Conservation (phyloP, 805 yeast species). For the Candida multigemmis region DNA sequence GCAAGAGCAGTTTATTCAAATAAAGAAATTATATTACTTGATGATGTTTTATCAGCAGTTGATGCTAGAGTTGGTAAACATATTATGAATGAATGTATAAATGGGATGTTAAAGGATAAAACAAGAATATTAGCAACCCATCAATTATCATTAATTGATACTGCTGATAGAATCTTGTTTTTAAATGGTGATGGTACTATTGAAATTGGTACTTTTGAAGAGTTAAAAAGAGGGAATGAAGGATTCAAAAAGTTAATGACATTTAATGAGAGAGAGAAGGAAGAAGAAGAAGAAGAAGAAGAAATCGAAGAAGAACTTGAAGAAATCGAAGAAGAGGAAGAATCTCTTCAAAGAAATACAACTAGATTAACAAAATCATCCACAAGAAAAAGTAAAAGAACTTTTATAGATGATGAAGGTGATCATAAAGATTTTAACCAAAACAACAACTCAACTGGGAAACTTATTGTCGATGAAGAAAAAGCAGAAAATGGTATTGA, state of each 20-base stretch:
- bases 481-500: constrained; percentile 50
- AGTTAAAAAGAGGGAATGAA: constrained; percentile 11
- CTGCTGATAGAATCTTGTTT: constrained; percentile 21
- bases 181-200: constrained; percentile 23
- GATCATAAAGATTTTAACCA: constrained; percentile 19
- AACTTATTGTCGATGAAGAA: constrained; percentile 38
- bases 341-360: constrained; percentile 8
- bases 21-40: constrained; percentile 19
- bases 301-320: constrained; percentile 8
- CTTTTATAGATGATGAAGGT: constrained; percentile 22
- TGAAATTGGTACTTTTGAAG: constrained; percentile 19
- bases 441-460: constrained; percentile 13
- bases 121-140: constrained; percentile 30
- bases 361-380: constrained; percentile 4
- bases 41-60: constrained; percentile 28
- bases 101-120: constrained; percentile 16
- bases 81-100: constrained; percentile 20
- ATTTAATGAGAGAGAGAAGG: constrained; percentile 9
- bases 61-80: constrained; percentile 30
- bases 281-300: constrained; percentile 9
- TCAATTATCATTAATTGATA: constrained; percentile 22
- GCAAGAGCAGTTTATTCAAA: constrained; percentile 27
- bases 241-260: constrained; percentile 21
- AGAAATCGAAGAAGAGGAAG: constrained; percentile 9
- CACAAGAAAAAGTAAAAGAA: constrained; percentile 2